Evolutionary conservation across 2,329 filamentous ascomycete genomes (phyloP).

Genomic region (Bertia moriformis): DNA sequence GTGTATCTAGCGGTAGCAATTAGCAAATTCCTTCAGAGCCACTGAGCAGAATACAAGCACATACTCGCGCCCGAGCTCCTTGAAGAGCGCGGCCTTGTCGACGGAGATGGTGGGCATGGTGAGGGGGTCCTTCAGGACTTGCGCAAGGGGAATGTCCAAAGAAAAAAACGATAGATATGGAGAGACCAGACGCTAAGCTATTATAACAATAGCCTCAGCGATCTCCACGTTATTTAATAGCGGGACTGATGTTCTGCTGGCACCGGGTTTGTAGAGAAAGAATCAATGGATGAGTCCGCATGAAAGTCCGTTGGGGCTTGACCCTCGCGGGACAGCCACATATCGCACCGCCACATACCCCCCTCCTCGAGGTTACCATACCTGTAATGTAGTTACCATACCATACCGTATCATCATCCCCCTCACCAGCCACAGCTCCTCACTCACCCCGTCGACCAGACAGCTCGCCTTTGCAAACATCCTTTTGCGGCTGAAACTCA

Average conservation of each 20-base stretch:
- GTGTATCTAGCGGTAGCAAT: constrained; percentile 48
- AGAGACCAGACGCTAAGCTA: too few species aligned
- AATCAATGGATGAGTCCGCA: too few species aligned
- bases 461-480: constrained; percentile 2
- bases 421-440: constrained; percentile 12
- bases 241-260: too few species aligned
- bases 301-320: background rate
- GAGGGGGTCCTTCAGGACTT: constrained; percentile 9
- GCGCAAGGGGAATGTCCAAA: background rate
- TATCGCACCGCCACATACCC: background rate
- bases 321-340: background rate
- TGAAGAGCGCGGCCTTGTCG: constrained; percentile 89
- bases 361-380: too few species aligned
- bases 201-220: too few species aligned
- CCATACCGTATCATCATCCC: too few species aligned
- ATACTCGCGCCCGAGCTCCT: constrained; percentile 79
- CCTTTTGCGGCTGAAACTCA: background rate
- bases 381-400: too few species aligned
- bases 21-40: constrained; percentile 4
- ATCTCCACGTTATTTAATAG: too few species aligned
- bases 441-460: background rate
- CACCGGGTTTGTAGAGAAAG: too few species aligned
- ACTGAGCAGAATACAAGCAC: constrained; percentile 17
- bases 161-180: background rate
- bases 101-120: constrained; percentile 92